Evolutionary conservation across 108 stramenopile species (phyloP).

Genomic region (Pseudonitzschia delicatissima): DNA sequence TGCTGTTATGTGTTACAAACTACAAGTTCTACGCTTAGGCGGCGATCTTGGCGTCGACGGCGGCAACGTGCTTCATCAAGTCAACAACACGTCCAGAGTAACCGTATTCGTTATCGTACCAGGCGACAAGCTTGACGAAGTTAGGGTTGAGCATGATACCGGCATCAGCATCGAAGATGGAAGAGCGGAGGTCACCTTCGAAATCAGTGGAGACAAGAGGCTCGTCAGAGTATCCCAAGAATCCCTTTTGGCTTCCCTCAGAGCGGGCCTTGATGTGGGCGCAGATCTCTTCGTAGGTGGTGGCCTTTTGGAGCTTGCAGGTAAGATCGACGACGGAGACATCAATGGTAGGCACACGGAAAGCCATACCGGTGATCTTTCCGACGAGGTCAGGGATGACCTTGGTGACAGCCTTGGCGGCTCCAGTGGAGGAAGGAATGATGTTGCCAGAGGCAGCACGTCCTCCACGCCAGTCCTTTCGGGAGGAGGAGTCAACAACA

Average conservation of each 20-base stretch:
- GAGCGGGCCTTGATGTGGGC: conserved; percentile 88
- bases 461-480: conserved; percentile 99
- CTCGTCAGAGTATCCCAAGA: conserved; percentile 99
- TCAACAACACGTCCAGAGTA: conserved; percentile 95
- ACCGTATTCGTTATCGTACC: conserved; percentile 97
- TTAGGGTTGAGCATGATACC: conserved; percentile 95
- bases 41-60: conserved; percentile 81
- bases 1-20: too few species aligned
- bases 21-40: conserved; percentile 45
- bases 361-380: conserved; percentile 99
- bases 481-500: conserved; percentile 98
- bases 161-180: conserved; percentile 98
- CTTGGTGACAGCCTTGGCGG: conserved; percentile 99
- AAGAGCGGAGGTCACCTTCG: conserved; percentile 91
- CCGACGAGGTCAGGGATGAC: conserved; percentile 97
- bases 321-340: conserved; percentile 99
- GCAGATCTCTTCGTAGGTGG: conserved; percentile 98
- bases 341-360: conserved; percentile 99
- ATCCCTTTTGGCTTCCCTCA: conserved; percentile 95
- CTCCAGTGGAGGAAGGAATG: conserved; percentile 99
- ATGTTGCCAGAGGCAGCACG: conserved; percentile 99
- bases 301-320: conserved; percentile 75
- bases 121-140: conserved; percentile 97
- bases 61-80: conserved; percentile 95
- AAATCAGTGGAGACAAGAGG: conserved; percentile 97